Percentiles rank a stretch among this genome's conserved stretches.
phyloP scores from a whole-genome alignment of 805 yeast genomes.

The Wickerhamiella kurtzmanii region DNA sequence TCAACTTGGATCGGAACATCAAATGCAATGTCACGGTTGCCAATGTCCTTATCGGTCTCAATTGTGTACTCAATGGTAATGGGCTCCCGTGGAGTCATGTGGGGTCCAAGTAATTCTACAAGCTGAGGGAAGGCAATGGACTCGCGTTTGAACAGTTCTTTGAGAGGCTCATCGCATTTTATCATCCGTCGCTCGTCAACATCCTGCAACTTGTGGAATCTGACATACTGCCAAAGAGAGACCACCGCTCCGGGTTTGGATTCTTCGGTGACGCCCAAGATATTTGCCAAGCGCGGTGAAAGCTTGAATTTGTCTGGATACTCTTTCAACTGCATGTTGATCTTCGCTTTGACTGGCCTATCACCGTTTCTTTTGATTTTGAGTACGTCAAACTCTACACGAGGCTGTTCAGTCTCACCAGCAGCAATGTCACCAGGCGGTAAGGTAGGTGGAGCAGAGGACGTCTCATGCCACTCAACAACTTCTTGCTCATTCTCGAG shows the following conservation, averaged over 20 bases:
- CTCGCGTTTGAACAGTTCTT: conserved; percentile 34
- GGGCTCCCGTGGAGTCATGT: conserved; percentile 68
- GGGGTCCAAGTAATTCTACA: conserved; percentile 51
- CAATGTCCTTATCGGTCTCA: conserved; percentile 61
- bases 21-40: conserved; percentile 59
- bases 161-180: conserved; percentile 36
- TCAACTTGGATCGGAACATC: conserved; percentile 55
- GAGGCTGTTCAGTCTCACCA: conserved; percentile 19
- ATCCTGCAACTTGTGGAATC: conserved; percentile 51
- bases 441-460: conserved; percentile 28
- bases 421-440: conserved; percentile 10
- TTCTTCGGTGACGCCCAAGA: conserved; percentile 64
- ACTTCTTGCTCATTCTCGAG: conserved; percentile 23
- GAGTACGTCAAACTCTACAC: conserved; percentile 68
- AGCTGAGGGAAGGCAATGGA: conserved; percentile 56
- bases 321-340: conserved; percentile 72
- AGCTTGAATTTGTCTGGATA: conserved; percentile 54
- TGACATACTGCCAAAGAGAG: conserved; percentile 62
- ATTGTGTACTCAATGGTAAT: conserved; percentile 62
- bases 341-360: conserved; percentile 48
- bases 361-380: conserved; percentile 74
- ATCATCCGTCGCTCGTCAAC: conserved; percentile 42
- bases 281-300: conserved; percentile 49
- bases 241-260: conserved; percentile 79
- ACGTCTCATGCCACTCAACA: conserved; percentile 76